Evolutionary conservation across 176 grass and related monocot genomes (phyloP).

Genomic region (Avena eriantha): DNA sequence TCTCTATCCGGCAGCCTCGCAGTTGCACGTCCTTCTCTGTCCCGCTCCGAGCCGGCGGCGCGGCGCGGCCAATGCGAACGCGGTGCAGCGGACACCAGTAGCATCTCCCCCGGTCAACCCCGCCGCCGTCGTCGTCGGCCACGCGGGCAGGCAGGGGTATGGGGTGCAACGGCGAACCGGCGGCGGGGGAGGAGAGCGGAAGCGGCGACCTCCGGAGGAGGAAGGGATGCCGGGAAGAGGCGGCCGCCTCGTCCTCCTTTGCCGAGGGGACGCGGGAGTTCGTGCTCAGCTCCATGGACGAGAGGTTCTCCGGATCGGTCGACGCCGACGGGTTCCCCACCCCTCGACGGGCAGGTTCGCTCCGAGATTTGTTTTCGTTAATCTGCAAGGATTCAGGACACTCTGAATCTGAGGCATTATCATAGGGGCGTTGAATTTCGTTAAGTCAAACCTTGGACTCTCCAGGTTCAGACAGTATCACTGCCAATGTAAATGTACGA

Average conservation of each 20-base stretch:
- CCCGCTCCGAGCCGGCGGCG: background rate
- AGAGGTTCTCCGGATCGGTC: conserved; percentile 61
- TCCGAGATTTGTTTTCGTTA: background rate
- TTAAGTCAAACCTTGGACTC: background rate
- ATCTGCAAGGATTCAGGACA: background rate
- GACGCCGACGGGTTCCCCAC: conserved; percentile 37
- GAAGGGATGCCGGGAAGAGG: conserved; percentile 37
- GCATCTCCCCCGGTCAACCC: background rate
- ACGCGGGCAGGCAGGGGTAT: conserved; percentile 29
- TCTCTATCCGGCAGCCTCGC: conserved; percentile 22
- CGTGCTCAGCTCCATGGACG: conserved; percentile 68
- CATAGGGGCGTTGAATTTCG: background rate
- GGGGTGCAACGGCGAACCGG: conserved; percentile 52
- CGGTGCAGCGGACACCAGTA: background rate
- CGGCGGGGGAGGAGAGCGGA: conserved; percentile 37
- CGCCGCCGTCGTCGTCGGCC: background rate
- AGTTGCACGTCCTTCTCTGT: background rate
- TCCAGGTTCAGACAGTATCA: background rate
- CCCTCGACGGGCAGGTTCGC: conserved; percentile 46
- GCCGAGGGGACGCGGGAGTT: conserved; percentile 56
- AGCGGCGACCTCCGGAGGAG: conserved; percentile 34
- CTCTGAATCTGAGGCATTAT: background rate
- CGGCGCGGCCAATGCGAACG: conserved; percentile 39
- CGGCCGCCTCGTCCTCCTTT: conserved; percentile 47
- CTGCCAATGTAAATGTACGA: background rate